Conservation (phyloP, 2,329 filamentous ascomycete genomes). For the Colletotrichum kahawae region DNA sequence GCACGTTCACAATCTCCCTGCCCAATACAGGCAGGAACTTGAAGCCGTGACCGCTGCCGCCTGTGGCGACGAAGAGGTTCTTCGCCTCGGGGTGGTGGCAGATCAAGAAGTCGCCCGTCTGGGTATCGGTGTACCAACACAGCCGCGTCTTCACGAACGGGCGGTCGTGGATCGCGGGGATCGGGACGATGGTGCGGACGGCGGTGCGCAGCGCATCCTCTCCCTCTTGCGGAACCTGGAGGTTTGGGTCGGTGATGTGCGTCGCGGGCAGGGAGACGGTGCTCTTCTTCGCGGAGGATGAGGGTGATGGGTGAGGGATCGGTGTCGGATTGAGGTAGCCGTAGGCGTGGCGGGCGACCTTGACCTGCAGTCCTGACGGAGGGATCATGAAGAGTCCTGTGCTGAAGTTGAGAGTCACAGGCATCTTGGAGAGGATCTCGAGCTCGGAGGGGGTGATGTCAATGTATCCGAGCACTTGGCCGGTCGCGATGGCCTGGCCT, state of each 20-base stretch:
- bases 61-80: constrained; percentile 65
- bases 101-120: constrained; percentile 73
- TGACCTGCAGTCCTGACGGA: constrained; percentile 65
- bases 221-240: constrained; percentile 64
- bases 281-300: neutral
- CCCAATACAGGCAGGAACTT: constrained; percentile 74
- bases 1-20: constrained; percentile 62
- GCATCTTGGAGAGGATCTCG: constrained; percentile 64
- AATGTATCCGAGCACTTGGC: constrained; percentile 81
- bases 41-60: constrained; percentile 70
- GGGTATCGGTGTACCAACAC: constrained; percentile 81
- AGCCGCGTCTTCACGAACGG: constrained; percentile 67
- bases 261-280: constrained; percentile 48
- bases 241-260: constrained; percentile 50
- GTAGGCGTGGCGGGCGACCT: constrained; percentile 72
- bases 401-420: constrained; percentile 75
- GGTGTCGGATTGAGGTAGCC: constrained; percentile 65
- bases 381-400: constrained; percentile 79
- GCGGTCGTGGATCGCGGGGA: constrained; percentile 57
- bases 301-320: constrained; percentile 28
- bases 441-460: constrained; percentile 76
- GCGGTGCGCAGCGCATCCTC: constrained; percentile 65
- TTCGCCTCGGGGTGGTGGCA: constrained; percentile 69
- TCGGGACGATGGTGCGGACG: constrained; percentile 65
- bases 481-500: constrained; percentile 79